These are phyloP conservation scores for Epichloe typhina DNA, from an alignment of 2,329 filamentous ascomycete genomes.

Conservation along the genomic window DNA sequence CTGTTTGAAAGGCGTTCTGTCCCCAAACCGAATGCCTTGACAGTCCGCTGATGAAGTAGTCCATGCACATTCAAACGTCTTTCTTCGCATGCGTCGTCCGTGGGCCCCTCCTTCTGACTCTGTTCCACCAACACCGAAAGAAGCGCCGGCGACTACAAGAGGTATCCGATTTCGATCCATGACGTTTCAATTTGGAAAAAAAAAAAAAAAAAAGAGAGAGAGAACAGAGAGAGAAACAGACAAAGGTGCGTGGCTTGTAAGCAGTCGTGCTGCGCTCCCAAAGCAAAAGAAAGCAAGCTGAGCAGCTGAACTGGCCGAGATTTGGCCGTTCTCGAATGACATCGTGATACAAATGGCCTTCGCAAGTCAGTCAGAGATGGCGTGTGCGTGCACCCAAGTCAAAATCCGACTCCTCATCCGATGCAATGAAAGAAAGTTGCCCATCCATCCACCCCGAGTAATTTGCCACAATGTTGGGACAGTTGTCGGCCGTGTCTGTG, in stretches of 20 bases:
- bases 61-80: not conserved
- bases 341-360: conserved; percentile 4
- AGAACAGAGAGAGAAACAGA: not conserved
- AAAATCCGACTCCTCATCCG: conserved; percentile 26
- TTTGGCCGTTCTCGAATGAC: conserved; percentile 3
- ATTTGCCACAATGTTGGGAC: conserved; percentile 1
- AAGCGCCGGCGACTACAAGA: not conserved
- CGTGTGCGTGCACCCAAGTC: conserved; percentile 15
- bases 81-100: not conserved
- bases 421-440: conserved; percentile 21
- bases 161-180: not conserved
- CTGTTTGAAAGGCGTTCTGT: not conserved
- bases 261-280: conserved; percentile 1
- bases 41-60: not conserved
- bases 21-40: not conserved
- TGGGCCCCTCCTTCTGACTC: not conserved
- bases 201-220: not conserved
- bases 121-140: not conserved
- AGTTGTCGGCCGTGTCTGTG: conserved; percentile 3
- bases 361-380: conserved; percentile 5
- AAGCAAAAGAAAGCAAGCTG: conserved; percentile 2
- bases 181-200: not conserved
- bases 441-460: conserved; percentile 7
- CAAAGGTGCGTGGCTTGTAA: conserved; percentile 1
- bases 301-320: conserved; percentile 2